phyloP scores from a whole-genome alignment of 208 protist species.

The Lotmaria passim region DNA sequence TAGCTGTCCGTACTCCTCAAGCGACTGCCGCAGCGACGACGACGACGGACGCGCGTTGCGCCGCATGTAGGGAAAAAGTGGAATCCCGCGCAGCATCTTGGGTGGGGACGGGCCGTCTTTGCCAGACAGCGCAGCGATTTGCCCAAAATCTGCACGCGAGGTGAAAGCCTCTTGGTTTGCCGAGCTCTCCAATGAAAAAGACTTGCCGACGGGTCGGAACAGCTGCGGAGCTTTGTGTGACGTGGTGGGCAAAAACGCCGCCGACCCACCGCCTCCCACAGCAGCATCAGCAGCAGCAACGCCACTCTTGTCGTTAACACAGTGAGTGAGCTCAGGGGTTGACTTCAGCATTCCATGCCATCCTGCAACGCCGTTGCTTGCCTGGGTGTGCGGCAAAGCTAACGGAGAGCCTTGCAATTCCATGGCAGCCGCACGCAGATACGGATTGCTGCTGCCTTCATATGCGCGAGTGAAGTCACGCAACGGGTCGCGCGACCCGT shows the following conservation, averaged over 20 bases:
- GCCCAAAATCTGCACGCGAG: neutral
- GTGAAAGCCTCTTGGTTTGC: neutral
- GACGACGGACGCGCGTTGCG: neutral
- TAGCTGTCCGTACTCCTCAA: slow-evolving; percentile 20
- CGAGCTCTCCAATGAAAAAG: neutral
- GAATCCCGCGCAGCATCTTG: slow-evolving; percentile 22
- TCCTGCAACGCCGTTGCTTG: neutral
- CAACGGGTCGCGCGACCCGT: no score
- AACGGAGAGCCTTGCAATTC: slow-evolving; percentile 2
- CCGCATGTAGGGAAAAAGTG: slow-evolving; percentile 13
- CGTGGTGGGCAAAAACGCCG: neutral
- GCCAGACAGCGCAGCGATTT: neutral
- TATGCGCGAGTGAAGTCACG: slow-evolving; percentile 5
- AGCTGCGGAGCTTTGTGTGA: slow-evolving; percentile 1
- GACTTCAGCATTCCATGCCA: neutral
- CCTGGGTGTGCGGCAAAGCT: no score
- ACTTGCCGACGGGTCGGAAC: neutral
- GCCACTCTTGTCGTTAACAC: no score
- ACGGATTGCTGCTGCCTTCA: slow-evolving; percentile 26
- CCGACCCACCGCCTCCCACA: no score
- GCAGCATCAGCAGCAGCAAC: no score
- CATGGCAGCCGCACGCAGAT: slow-evolving; percentile 28
- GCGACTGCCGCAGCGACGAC: slow-evolving; percentile 25
- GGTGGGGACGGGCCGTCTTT: neutral
- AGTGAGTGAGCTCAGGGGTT: neutral